These are phyloP conservation scores for Fusarium torulosum DNA, from an alignment of 2,329 filamentous ascomycete genomes.

Conservation along the genomic window DNA sequence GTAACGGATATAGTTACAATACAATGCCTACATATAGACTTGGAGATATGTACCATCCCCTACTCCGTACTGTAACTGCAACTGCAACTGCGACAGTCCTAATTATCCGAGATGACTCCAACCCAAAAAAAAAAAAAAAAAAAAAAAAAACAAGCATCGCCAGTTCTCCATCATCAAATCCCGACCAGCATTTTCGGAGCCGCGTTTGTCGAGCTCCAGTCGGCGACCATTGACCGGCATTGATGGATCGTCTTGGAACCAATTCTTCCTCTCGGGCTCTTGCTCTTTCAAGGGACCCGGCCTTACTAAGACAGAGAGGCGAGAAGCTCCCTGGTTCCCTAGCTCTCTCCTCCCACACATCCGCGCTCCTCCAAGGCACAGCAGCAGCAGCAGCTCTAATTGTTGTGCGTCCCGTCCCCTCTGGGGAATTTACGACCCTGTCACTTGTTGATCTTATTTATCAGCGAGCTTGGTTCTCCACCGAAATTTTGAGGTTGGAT, in stretches of 20 bases:
- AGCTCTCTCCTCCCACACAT: background rate
- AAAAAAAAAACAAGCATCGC: background rate
- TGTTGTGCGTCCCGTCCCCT: slow-evolving; percentile 15
- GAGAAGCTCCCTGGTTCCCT: background rate
- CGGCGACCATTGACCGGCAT: slow-evolving; percentile 27
- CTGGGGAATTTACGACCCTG: slow-evolving; percentile 25
- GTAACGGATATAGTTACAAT: background rate
- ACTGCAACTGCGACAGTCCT: background rate
- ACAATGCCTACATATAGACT: background rate
- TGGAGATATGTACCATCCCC: background rate
- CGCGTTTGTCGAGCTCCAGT: slow-evolving; percentile 44
- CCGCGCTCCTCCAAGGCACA: slow-evolving; percentile 16
- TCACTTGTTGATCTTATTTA: slow-evolving; percentile 32
- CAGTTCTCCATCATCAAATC: background rate
- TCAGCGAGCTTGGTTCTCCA: slow-evolving; percentile 33
- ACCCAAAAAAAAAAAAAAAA: background rate
- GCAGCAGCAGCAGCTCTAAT: slow-evolving; percentile 1
- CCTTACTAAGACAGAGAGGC: slow-evolving; percentile 17
- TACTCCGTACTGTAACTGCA: background rate
- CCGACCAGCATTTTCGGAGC: slow-evolving; percentile 29
- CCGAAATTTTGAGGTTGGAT: slow-evolving; percentile 34
- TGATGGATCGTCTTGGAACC: slow-evolving; percentile 33
- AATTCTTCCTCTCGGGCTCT: slow-evolving; percentile 19
- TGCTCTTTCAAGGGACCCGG: slow-evolving; percentile 22
- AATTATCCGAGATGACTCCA: background rate